Base-by-base conservation (phyloP, 768 basidiomycete species). In the Boletus reticulatus region DNA sequence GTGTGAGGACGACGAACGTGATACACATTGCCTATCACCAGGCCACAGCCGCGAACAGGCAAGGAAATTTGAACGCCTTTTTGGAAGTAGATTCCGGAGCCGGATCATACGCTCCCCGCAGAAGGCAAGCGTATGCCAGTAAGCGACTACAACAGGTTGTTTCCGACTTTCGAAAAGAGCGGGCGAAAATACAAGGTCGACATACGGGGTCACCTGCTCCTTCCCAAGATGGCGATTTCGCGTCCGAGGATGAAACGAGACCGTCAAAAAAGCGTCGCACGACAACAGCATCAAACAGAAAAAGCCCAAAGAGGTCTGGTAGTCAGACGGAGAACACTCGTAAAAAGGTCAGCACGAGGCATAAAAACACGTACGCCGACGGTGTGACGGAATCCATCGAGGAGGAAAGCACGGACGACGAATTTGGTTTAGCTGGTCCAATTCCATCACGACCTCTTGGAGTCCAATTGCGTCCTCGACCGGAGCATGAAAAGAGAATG, bases 131-230 rank as follows among this genome's bases (percentile, higher is more conserved):
- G 5, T 95, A 95, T 62, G 75, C 87, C 4, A 92, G 89, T 69
- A 95, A 92, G 72, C 83, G 94, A 9, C 73, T 97, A 55, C 91
- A 96, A 67, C 80, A 92, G 67, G 88, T 93, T 10, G 87, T 94
- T n/a, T 78, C 83, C 27, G 89, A 90, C 55, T 91, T 88, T 66
- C 80, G 90, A 52, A 87, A 84, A 57, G 65, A 74, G 58, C 73
- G 64, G 45, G 48, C 60, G n/a, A 54, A 62, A 53, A 31, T 38
- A 29, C 60, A 62, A 43, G 64, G 51, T 29, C 61, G 53, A 61
- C 50, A 42, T 14, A 47, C 36, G 44, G 59, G 52, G 48, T 57
- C 63, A 17, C 55, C 55, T 43, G 57, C 27, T 2, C 51, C 56
- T 48, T 66, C 69, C 56, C 52, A 64, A 63, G 69, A 67, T 56